Evolutionary conservation across 108 stramenopile genomes (phyloP).

Genomic region (Fragilaria radians): DNA sequence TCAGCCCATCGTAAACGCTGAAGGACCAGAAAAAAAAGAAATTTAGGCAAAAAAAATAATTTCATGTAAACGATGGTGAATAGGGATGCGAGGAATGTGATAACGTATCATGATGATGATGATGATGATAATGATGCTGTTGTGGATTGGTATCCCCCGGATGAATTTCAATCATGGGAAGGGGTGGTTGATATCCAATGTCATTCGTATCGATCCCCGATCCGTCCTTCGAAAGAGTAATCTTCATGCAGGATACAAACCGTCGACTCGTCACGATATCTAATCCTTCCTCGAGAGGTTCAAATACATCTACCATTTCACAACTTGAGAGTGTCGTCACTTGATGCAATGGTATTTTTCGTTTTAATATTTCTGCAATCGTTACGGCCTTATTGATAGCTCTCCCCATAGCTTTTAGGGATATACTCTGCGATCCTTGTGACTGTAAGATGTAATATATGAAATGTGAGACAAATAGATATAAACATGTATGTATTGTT

Average conservation of each 20-base stretch:
- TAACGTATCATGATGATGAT: no score
- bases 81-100: no score
- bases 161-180: conserved; percentile 31
- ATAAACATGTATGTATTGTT: conserved; percentile 1
- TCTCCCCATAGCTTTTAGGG: conserved; percentile 82
- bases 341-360: conserved; percentile 81
- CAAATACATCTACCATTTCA: conserved; percentile 79
- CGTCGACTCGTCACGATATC: conserved; percentile 69
- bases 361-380: conserved; percentile 80
- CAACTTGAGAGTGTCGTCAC: conserved; percentile 55
- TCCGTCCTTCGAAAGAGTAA: conserved; percentile 49
- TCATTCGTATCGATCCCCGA: conserved; percentile 48
- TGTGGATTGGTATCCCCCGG: conserved; percentile 7
- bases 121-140: no score
- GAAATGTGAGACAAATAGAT: neutral
- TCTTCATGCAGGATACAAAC: conserved; percentile 74
- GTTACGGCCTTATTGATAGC: conserved; percentile 90
- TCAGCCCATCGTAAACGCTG: no score
- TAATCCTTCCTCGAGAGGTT: conserved; percentile 82
- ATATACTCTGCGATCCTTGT: conserved; percentile 51
- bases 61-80: no score
- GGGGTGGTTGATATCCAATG: conserved; percentile 69
- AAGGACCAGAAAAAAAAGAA: no score
- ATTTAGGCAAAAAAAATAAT: no score
- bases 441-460: conserved; percentile 20